Evolutionary conservation across 83 land plant genomes (phyloP), one percentile per base, ranked within the genome.

Genomic region (Isoetes engelmannii): DNA sequence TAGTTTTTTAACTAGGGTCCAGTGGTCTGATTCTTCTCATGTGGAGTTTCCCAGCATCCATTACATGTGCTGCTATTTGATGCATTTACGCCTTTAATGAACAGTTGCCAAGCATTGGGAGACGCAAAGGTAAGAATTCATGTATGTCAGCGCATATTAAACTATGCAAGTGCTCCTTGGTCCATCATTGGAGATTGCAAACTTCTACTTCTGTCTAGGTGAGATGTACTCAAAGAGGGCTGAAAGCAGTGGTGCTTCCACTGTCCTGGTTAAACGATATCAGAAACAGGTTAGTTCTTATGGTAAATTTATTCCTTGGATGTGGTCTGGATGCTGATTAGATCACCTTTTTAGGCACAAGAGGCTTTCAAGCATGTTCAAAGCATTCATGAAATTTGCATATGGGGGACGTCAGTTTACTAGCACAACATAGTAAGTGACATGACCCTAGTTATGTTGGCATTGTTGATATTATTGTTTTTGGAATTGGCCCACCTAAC

Each of bases 71-170:
- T 80, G 12, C 67, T 80, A 13, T 80, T 80, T 61, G 82, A 80
- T 72, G 75, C 80, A 15, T 80, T 76, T 70, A 80, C 82, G 28
- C 82, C 82, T 12, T 61, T 80, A 12, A 80, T 80, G 82, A 80
- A 80, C 61, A 76, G 82, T 53, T 77, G 80, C 61, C 82, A 80
- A 60, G 82, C 81, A 9, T 47, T 71, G 57, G 82, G 82, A 47
- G 82, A 80, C 61, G 80, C 82, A 46, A 75, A 68, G 53, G 81
- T 72, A 15, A 80, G 81, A 15, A 47, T 60, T 48, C 76, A 67
- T 12, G 75, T 72, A 15, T 80, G 82, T 63, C 80, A 71, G 41
- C 68, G 15, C 41, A 76, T 80, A 20, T 45, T 80, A 17, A 65
- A 63, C 48, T 68, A 71, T 70, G 59, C 76, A 80, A 47, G 83